A percentile compares a stretch with the other conserved stretches of the same genome.
Conservation (phyloP, 768 basidiomycete genomes). For the Termitomyces sp. region DNA sequence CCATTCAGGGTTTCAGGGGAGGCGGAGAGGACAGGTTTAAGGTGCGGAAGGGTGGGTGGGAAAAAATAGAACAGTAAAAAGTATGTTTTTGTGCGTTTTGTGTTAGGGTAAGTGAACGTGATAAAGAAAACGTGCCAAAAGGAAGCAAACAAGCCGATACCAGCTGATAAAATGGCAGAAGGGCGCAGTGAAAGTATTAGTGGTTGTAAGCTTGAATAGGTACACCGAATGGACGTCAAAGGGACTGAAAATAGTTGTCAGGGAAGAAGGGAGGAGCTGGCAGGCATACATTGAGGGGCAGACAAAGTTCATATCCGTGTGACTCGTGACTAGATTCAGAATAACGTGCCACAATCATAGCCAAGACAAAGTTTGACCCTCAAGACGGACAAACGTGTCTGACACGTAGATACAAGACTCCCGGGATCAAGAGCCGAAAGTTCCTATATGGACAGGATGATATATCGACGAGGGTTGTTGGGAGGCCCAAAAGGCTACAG, state of each 20-base stretch:
- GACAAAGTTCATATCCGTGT: conserved; percentile 18
- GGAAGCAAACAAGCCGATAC: conserved; percentile 32
- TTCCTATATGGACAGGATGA: conserved; percentile 53
- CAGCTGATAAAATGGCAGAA: conserved; percentile 24
- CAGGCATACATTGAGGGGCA: conserved; percentile 14
- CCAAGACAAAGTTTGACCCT: background rate
- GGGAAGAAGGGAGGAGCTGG: conserved; percentile 6
- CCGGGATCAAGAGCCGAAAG: conserved; percentile 23
- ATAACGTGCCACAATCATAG: conserved; percentile 11
- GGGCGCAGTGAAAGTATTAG: conserved; percentile 13
- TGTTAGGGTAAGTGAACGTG: conserved; percentile 22
- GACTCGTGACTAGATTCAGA: conserved; percentile 9
- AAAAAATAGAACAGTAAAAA: conserved; percentile 25
- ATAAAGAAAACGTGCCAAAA: conserved; percentile 21
- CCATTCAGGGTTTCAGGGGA: conserved; percentile 13
- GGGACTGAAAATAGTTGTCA: conserved; percentile 11
- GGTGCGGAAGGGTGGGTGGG: conserved; percentile 13
- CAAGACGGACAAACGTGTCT: background rate
- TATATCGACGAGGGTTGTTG: conserved; percentile 46
- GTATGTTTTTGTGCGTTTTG: conserved; percentile 49
- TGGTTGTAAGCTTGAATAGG: conserved; percentile 11
- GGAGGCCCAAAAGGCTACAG: conserved; percentile 26
- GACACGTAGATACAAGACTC: conserved; percentile 26
- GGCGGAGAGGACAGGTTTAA: conserved; percentile 11
- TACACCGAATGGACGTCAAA: conserved; percentile 14